Percentiles rank a stretch among this genome's conserved stretches.
Evolutionary conservation across 805 yeast species (phyloP).

Genomic region (Candida oleophila): DNA sequence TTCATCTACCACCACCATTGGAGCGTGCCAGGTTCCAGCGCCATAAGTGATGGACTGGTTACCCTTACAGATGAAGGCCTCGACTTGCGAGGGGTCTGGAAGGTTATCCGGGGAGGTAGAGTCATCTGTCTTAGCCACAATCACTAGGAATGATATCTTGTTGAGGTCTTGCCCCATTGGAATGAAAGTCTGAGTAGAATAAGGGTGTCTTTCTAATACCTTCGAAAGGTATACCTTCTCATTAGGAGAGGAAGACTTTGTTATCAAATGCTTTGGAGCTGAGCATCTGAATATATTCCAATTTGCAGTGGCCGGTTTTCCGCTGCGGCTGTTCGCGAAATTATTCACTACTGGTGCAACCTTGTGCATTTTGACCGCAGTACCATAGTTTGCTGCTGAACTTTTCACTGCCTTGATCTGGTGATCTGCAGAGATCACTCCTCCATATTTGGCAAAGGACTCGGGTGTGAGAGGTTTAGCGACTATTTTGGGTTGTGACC

Average conservation of each 20-base stretch:
- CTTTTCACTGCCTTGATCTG: conserved; percentile 50
- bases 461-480: conserved; percentile 68
- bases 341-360: conserved; percentile 67
- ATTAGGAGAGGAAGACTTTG: conserved; percentile 3
- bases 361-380: conserved; percentile 74
- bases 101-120: conserved; percentile 32
- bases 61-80: conserved; percentile 75
- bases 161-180: conserved; percentile 72
- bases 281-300: conserved; percentile 84
- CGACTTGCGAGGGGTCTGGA: conserved; percentile 61
- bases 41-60: conserved; percentile 91
- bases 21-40: conserved; percentile 90
- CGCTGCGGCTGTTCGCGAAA: conserved; percentile 48
- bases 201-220: conserved; percentile 90
- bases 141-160: conserved; percentile 66
- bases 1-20: conserved; percentile 82
- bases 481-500: conserved; percentile 20
- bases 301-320: conserved; percentile 54
- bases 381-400: conserved; percentile 84
- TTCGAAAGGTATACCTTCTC: conserved; percentile 46
- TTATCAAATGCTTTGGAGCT: conserved; percentile 65
- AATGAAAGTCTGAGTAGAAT: conserved; percentile 82
- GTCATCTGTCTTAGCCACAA: conserved; percentile 63
- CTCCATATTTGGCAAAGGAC: conserved; percentile 67
- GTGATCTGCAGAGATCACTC: conserved; percentile 74